These are phyloP conservation scores for Yamadazyma pseudoaaseri DNA, from an alignment of 1,139 yeast genomes.

Conservation along the genomic window DNA sequence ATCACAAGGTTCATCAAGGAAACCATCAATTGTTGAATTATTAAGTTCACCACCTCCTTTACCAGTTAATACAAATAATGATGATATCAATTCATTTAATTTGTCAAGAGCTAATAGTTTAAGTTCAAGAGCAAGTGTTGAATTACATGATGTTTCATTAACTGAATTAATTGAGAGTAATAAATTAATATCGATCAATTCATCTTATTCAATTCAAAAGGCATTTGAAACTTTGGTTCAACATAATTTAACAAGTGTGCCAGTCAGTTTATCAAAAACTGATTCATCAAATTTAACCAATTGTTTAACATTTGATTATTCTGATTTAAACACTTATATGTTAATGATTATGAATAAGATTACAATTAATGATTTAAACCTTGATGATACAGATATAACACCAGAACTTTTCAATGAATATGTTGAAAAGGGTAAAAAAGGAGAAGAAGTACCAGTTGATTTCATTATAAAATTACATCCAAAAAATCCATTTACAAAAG, in stretches of 20 bases:
- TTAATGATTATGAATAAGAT: conserved; percentile 71
- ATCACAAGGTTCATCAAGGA: conserved; percentile 32
- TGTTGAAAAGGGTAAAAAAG: conserved; percentile 49
- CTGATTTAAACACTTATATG: conserved; percentile 84
- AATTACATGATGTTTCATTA: conserved; percentile 75
- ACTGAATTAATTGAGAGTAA: conserved; percentile 76
- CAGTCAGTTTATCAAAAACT: conserved; percentile 53
- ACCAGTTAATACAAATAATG: conserved; percentile 24
- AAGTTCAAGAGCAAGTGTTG: conserved; percentile 39
- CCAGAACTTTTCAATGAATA: conserved; percentile 12
- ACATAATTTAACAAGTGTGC: conserved; percentile 79
- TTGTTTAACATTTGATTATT: conserved; percentile 84
- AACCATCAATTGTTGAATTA: conserved; percentile 79
- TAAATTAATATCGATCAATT: conserved; percentile 67
- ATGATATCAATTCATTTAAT: conserved; percentile 36
- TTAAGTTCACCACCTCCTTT: conserved; percentile 83
- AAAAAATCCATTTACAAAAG: conserved; percentile 80
- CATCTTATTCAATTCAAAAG: conserved; percentile 68
- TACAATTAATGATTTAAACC: conserved; percentile 35
- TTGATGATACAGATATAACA: conserved; percentile 30
- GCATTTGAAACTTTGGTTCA: conserved; percentile 78
- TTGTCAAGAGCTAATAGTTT: conserved; percentile 46
- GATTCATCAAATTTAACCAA: conserved; percentile 48
- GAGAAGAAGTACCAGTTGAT: conserved; percentile 75
- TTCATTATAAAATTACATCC: conserved; percentile 78